Evolutionary conservation across 441 rosid species (phyloP), one percentile per base, ranked within the genome.

Genomic region (Gossypium armourianum): DNA sequence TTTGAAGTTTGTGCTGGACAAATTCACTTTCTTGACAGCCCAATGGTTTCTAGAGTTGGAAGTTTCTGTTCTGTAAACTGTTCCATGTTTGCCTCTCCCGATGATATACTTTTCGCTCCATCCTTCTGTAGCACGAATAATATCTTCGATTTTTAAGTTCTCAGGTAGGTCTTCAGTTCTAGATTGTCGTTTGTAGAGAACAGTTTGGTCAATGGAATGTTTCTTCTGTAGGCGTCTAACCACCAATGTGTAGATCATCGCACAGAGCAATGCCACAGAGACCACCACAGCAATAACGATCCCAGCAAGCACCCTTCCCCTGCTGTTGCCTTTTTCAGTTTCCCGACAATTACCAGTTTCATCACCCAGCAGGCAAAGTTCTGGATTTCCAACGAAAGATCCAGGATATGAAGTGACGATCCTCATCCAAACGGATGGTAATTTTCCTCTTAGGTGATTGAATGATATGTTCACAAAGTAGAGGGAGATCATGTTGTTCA

Each of bases 81-180:
- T 80, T n/a, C 89, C 87, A 45, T 82, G 86, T 68, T 71, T 80
- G 16, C 89, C 87, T 55, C 84, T 82, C 7, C 89, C 85, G 3
- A 86, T 80, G 47, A 86, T 76, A 53, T 71, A 76, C 56, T 70
- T 81, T 58, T 83, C 84, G 59, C 68, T 75, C 68, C 76, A 80
- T 55, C 80, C 79, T 61, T 77, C 75, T 0, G 82, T 77, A 3
- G 82, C 84, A 9, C 79, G 63, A 71, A 77, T 70, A 47, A 83
- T 60, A 62, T 82, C 82, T 76, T 82, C 86, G 62, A 82, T 72
- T 67, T 70, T 62, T 69, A 77, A 52, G 3, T 69, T 43, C 45
- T 68, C 76, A 0, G 77, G 85, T 69, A 83, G 71, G 57, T 76
- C 79, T 73, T 83, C 81, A 17, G 69, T 61, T 63, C 53, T 47